A percentile compares a stretch with the other conserved stretches of the same genome.
Evolutionary conservation across 306 rosid genomes (phyloP).

Genomic region (Rubus idaeus): DNA sequence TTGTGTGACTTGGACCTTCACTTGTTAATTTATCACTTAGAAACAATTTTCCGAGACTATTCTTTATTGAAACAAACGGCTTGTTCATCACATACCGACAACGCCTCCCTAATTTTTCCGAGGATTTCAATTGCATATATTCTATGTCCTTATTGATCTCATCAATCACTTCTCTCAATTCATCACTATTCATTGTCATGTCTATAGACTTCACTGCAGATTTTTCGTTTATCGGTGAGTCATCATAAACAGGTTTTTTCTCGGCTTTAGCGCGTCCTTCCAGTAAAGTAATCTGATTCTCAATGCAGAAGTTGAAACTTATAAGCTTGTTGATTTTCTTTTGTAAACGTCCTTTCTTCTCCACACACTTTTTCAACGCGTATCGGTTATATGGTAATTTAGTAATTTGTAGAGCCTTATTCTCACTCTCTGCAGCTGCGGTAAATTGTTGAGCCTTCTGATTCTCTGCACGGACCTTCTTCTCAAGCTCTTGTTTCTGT

Average conservation of each 20-base stretch:
- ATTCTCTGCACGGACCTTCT: neutral
- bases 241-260: neutral
- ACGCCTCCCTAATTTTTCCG: neutral
- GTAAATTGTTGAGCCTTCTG: neutral
- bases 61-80: neutral
- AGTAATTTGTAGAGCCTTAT: neutral
- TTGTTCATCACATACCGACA: neutral
- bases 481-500: neutral
- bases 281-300: neutral
- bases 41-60: neutral
- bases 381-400: no score
- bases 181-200: conserved; percentile 1
- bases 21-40: neutral
- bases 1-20: neutral
- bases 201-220: neutral
- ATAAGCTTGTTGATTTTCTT: neutral
- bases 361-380: neutral
- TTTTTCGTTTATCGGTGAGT: neutral
- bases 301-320: neutral
- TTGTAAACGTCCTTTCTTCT: neutral
- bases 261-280: neutral
- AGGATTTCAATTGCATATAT: neutral
- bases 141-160: neutral
- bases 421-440: neutral
- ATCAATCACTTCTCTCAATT: neutral